These are phyloP conservation scores for Marsdenia floribunda DNA, from an alignment of 257 asterid genomes.

Conservation along the genomic window DNA sequence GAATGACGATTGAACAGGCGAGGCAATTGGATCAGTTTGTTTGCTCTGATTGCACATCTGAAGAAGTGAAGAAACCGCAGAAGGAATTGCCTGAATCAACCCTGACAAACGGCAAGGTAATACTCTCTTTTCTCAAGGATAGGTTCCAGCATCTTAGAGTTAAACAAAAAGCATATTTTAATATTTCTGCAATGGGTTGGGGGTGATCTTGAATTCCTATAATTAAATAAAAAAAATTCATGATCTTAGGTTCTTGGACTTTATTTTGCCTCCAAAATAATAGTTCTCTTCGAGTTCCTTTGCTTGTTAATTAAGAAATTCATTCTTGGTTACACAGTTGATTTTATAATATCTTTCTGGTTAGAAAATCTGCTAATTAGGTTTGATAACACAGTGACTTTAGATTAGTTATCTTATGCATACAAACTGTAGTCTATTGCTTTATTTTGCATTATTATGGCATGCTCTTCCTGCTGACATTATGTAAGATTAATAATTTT, in stretches of 20 bases:
- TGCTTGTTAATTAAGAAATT: not conserved
- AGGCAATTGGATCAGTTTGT: constrained; percentile 37
- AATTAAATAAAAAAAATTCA: not conserved
- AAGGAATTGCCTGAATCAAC: constrained; percentile 13
- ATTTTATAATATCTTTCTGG: not conserved
- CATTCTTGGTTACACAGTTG: not conserved
- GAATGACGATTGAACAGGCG: constrained; percentile 45
- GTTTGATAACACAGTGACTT: not conserved
- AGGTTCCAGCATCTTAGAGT: not conserved
- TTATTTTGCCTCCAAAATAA: not conserved
- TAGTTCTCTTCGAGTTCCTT: not conserved
- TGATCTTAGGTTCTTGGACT: not conserved
- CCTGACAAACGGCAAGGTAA: constrained; percentile 33
- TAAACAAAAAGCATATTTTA: not conserved
- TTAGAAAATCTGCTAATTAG: not conserved
- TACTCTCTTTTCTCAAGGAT: not conserved
- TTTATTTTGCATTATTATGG: not conserved
- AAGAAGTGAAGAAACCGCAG: constrained; percentile 31
- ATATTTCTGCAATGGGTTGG: not conserved
- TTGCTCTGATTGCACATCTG: constrained; percentile 48
- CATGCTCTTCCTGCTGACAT: too few relatives aligned
- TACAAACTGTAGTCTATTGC: not conserved
- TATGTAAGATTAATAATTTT: too few relatives aligned
- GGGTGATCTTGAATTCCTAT: too few relatives aligned
- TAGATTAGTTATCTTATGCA: not conserved